A percentile compares a stretch with the other conserved stretches of the same genome.
phyloP scores from a whole-genome alignment of 2,329 filamentous ascomycete genomes.

The Sclerotinia sclerotiorum region DNA sequence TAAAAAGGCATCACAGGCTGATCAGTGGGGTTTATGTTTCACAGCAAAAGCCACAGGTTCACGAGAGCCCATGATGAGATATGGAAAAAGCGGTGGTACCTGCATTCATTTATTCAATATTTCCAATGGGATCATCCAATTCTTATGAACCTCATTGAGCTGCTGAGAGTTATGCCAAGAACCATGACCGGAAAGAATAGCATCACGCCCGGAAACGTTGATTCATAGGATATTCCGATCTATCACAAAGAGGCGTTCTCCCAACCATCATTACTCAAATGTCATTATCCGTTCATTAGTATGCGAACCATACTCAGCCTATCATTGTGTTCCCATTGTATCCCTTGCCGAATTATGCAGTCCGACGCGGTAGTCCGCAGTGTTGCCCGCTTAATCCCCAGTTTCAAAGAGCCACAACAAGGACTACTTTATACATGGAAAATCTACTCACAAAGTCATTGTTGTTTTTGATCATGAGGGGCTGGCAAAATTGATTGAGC shows the following conservation, averaged over 20 bases:
- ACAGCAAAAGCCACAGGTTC: slow-evolving; percentile 2
- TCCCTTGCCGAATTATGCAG: slow-evolving; percentile 23
- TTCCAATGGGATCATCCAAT: slow-evolving; percentile 5
- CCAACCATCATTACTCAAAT: slow-evolving; percentile 13
- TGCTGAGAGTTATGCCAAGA: slow-evolving; percentile 12
- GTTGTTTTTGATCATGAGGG: slow-evolving; percentile 15
- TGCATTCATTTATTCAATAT: slow-evolving; percentile 16
- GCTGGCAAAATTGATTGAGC: slow-evolving; percentile 7
- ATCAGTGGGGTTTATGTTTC: not conserved
- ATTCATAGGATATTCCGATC: slow-evolving; percentile 9
- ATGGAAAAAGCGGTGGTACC: slow-evolving; percentile 14
- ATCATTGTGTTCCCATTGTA: slow-evolving; percentile 14
- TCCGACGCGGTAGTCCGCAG: slow-evolving; percentile 25
- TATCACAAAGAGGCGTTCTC: slow-evolving; percentile 22
- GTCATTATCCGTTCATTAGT: slow-evolving; percentile 21
- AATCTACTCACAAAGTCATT: not conserved
- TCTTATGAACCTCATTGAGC: slow-evolving; percentile 16
- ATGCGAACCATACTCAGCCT: slow-evolving; percentile 9
- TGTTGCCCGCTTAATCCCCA: slow-evolving; percentile 10
- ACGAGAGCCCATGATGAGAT: slow-evolving; percentile 1
- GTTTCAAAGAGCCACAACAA: slow-evolving; percentile 19
- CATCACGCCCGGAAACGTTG: not conserved
- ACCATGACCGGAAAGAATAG: not conserved
- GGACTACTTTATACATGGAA: slow-evolving; percentile 14
- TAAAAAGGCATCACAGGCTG: slow-evolving; percentile 10